Evolutionary conservation across 352 stramenopile species (phyloP), one percentile per base, ranked within the genome.

Genomic region (Saprolegnia parasitica): DNA sequence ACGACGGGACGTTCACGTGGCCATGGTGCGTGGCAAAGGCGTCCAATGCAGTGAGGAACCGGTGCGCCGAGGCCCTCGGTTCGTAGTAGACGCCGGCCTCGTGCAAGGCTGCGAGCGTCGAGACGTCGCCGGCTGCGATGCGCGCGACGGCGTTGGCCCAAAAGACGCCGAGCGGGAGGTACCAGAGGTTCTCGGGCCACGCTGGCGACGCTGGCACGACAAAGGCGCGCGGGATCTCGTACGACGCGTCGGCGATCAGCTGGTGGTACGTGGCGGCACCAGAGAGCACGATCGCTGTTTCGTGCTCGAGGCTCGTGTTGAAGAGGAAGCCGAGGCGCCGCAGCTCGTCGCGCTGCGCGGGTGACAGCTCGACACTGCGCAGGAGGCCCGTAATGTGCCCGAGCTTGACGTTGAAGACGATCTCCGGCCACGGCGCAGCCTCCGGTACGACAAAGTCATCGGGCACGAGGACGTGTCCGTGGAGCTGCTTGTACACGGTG

Each of bases 361-460:
- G 42, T 49, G 42, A 4, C 42, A 49, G 42, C 42, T 15, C 13
- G 3, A n/a, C 11, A 15, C 11, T 91, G 54, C 84, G 84, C 72
- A 93, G 90, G 67, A 90, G 83, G 83, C 85, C 90, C 47, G 91
- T 63, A 0, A 81, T 80, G 20, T 81, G 81, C 45, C 85, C 85
- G 23, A 93, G 68, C 67, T 93, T 91, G 6, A 87, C 75, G 4
- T 81, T 83, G 81, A 80, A 90, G 0, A 81, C 65, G 52, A 74
- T 68, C 9, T 65, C 67, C 5, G 85, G 85, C 49, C 90, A 93
- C 47, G 83, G 79, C 20, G 55, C 37, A 42, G 82, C 74, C 10
- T 83, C 72, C 0, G 85, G 85, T 1, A 93, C 83, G 20, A 74
- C 71, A 60, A 89, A 93, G 54, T 83, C 87, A 8, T 49, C 42